Evolutionary conservation across 1,284 basidiomycete species (phyloP), one percentile per base, ranked within the genome.

Genomic region (Singerocomus rubriflavus): DNA sequence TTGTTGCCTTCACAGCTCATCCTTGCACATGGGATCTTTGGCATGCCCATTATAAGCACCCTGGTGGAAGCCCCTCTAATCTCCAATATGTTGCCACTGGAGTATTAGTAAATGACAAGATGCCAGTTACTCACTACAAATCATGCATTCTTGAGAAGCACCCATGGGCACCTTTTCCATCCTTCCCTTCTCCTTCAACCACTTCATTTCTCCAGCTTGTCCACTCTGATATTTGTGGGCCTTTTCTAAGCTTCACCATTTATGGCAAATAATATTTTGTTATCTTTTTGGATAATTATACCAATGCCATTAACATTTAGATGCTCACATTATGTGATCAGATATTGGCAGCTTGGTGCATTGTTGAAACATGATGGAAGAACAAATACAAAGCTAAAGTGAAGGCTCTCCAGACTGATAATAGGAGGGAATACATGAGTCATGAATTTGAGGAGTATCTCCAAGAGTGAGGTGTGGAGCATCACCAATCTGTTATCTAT

Each of bases 371-470:
- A 1, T 6, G 26, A 4, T 48, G 32, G 46, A 32, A 48, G 25
- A 33, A 4, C 2, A 17, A 13, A 1, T 41, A 12, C 8, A 9
- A 3, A 0, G 0, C 0, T 5, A 1, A 11, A 0, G 16, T 42
- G 0, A 29, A n/a, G 13, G 39, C 39, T 0, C 8, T 48, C 1
- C 46, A 42, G 12, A 29, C 26, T 0, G 46, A 48, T 6, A 48
- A 48, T 25, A 39, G 39, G 0, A 33, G 39, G 4, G 27, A 48
- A 4, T 48, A 42, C 13, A 11, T 42, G 2, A 26, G 46, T 8
- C 3, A 5, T 9, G 34, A 35, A 0, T 45, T 45, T 9, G n/a
- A 29, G 27, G 6, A 34, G 33, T 14, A 14, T 34, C 13, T 34
- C 4, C 14, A 8, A 4, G 9, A 14, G 14, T 7, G 4, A 13